Evolutionary conservation across 2,329 filamentous ascomycete species (phyloP), one percentile per base, ranked within the genome.

Genomic region (Colletotrichum sidae): DNA sequence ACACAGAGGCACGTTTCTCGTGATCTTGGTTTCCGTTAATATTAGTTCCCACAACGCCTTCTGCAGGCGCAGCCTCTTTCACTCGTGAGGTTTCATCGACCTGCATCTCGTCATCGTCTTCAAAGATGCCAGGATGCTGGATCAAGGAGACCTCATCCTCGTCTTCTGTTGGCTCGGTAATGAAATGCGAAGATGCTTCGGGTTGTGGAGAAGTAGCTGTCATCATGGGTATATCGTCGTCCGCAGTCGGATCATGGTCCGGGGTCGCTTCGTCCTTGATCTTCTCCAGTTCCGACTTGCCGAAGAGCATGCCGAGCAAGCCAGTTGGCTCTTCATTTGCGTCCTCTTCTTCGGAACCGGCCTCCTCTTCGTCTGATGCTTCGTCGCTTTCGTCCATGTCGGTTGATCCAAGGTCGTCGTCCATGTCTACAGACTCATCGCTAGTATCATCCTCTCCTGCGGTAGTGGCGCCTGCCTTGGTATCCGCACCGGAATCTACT

Each of bases 401-500:
- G 35, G 83, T 86, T 3, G 87, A 88, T 3, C 86, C 87, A 69
- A 89, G 77, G 61, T 90, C 88, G 65, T 90, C 88, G 68, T 90
- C 88, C 88, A 91, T 91, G 70, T 90, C 87, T 25, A 90, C 79
- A 2, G 88, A 90, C 72, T 90, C 88, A 68, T 91, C 88, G 47
- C 84, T 86, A 4, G 84, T 88, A 8, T 88, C 86, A 47, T 81
- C 80, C 46, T 76, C 70, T 6, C 75, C 75, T 33, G 78, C 74
- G 10, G 59, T 44, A 3, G 54, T n/a, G 17, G 49, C 34, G 4
- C 6, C 39, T 6, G 39, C 6, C 17, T 51, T 58, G 4, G 17
- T 42, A 8, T 56, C 51, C 33, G 33, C 33, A 12, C 41, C 35
- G 15, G 55, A 55, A 67, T 34, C 69, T 70, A 38, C 72, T 6